Percentiles rank a stretch among this genome's conserved stretches.
phyloP scores from a whole-genome alignment of 1,284 basidiomycete species.

The Sporisorium scitamineum region DNA sequence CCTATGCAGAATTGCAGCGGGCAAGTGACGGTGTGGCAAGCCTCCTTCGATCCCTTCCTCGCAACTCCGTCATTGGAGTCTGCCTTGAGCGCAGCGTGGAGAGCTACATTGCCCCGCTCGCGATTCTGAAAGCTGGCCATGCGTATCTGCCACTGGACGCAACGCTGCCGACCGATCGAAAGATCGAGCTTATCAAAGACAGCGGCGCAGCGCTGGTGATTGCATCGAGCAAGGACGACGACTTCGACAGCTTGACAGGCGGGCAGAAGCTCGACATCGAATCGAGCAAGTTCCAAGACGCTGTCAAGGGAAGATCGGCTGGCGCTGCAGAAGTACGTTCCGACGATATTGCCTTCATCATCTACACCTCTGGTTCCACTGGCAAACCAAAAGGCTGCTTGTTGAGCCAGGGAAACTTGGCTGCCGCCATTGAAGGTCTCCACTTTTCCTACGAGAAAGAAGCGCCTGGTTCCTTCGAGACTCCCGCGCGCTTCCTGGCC shows the following conservation, averaged over 20 bases:
- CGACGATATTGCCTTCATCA: constrained; percentile 61
- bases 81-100: constrained; percentile 52
- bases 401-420: constrained; percentile 58
- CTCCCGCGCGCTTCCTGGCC: constrained; percentile 59
- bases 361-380: constrained; percentile 66
- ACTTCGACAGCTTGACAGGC: not conserved
- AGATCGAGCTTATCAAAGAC: constrained; percentile 58
- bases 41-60: constrained; percentile 20
- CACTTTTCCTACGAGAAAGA: constrained; percentile 43
- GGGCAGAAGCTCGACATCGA: constrained; percentile 16
- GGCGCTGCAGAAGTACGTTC: not conserved
- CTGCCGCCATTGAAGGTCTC: constrained; percentile 59
- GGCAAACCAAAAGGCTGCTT: constrained; percentile 65
- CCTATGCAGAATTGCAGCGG: constrained; percentile 51
- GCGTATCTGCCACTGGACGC: constrained; percentile 68
- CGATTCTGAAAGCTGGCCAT: constrained; percentile 56
- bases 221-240: constrained; percentile 9
- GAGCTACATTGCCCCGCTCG: constrained; percentile 60
- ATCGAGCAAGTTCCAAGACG: constrained; percentile 17
- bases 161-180: constrained; percentile 63
- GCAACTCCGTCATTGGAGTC: constrained; percentile 56
- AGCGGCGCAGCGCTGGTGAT: constrained; percentile 53
- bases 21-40: constrained; percentile 35
- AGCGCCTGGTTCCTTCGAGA: constrained; percentile 45
- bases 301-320: not conserved